Base-by-base conservation (phyloP, 1,139 yeast genomes). In the Hansenula lynferdii region DNA sequence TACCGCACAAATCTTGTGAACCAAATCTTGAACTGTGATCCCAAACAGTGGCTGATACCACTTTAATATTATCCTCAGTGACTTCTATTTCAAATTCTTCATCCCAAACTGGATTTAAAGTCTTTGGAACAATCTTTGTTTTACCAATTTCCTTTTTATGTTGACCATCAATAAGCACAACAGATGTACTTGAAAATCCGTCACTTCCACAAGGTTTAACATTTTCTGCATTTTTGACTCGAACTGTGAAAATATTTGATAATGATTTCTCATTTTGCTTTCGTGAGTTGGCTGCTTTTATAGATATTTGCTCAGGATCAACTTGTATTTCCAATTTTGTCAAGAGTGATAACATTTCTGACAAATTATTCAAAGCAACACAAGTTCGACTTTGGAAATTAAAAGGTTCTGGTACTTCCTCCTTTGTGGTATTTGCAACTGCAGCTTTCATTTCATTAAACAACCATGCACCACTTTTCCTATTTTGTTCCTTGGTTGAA, bases 91-190 rank as follows among this genome's bases (percentile, higher is more conserved):
- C 96, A 56, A 85, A 84, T 41, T 82, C 85, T 64, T 92, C 97
- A 52, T 86, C 86, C 95, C 96, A 92, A 20, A 74, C 77, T 0
- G 97, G 97, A 50, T 80, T 80, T 26, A 75, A 62, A 6, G 80
- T 76, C 40, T 75, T 76, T 32, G 70, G 67, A 8, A 85, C 67
- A 0, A 81, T 72, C 51, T 87, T 70, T 0, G 97, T 89, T 48
- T 77, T 77, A 6, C 86, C 95, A 36, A 85, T 69, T 17, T 81
- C 76, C 38, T 68, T 69, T 37, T 77, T 69, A 3, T 70, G 69
- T 35, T 64, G 62, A 8, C 82, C 74, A 45, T 87, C 95, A 5
- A 77, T 71, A 20, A 90, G 58, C 0, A 82, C 74, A 1, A 85
- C 84, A 50, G 83, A 82, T 0, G 94, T 77, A 48, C 79, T 80